Base-by-base conservation (phyloP, 148 eudicot genomes). In the Silene latifolia region DNA sequence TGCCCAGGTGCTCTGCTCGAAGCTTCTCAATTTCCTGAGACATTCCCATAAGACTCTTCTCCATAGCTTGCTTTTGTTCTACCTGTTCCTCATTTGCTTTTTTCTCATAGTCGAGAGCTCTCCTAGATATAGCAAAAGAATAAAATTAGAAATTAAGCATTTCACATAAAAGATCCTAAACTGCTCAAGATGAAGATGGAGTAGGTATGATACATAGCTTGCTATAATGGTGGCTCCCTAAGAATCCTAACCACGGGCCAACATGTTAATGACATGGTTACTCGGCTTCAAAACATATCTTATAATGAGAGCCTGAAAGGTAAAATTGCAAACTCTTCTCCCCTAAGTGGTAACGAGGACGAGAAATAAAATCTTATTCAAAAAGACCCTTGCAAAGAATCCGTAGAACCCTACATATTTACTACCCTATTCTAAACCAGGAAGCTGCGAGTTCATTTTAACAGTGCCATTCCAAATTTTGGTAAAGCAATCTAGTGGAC, bases 1-100 rank as follows among this genome's bases (percentile, higher is more conserved):
- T 73, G 80, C 74, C 76, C 71, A 83, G 72, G 77, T 84, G 89
- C 80, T 91, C 92, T 29, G 88, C 83, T 77, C 88, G 90, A 56
- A 93, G 91, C 83, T 87, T 91, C 76, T 93, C 95, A 72, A 93
- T 82, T 72, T 91, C 97, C 67, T 89, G 91, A 79, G 91, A 90
- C 90, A 89, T 82, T 63, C 90, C 83, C 73, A 93, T 72, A 39
- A 91, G 89, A 80, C 86, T 89, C 79, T 87, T 87, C 88, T 93
- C 97, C 90, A 93, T 87, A 32, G 87, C 78, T 74, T 85, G 86
- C 75, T 86, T 93, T 66, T 91, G 97, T 61, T 82, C 83, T 69
- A 80, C 66, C 74, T 86, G 89, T 79, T 91, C 97, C 77, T 85
- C 89, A 72, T 88, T 87, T 79, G 90, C 78, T 84, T 91, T 91